Conservation (phyloP, 2,329 filamentous ascomycete genomes). For the Juglanconis juglandina region DNA sequence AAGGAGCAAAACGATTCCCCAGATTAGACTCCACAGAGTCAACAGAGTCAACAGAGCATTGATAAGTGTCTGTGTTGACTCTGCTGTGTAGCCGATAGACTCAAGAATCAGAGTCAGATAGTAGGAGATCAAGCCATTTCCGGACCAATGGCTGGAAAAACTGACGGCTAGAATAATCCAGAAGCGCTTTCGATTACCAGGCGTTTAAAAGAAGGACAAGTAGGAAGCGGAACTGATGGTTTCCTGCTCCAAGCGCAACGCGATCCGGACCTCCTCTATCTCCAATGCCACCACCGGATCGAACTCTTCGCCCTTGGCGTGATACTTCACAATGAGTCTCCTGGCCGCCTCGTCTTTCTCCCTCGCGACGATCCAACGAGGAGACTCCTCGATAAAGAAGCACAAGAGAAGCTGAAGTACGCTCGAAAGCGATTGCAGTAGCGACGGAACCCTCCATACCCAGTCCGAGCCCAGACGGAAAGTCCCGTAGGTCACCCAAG, state of each 20-base stretch:
- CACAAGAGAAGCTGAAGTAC: conserved; percentile 45
- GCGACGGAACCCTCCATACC: conserved; percentile 56
- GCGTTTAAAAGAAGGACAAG: not conserved
- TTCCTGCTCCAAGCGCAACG: conserved; percentile 1
- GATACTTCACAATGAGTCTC: conserved; percentile 44
- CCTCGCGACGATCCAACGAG: conserved; percentile 52
- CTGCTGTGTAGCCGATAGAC: conserved; percentile 1
- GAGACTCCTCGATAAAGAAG: conserved; percentile 57
- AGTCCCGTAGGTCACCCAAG: conserved; percentile 43
- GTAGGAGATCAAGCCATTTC: conserved; percentile 8
- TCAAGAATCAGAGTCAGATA: conserved; percentile 6
- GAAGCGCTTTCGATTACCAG: conserved; percentile 3
- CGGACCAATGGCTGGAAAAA: not conserved
- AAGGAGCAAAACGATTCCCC: not conserved
- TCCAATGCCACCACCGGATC: not conserved
- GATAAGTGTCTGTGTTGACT: conserved; percentile 23
- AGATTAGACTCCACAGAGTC: conserved; percentile 23
- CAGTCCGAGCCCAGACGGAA: conserved; percentile 48
- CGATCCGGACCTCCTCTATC: not conserved
- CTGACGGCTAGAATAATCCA: not conserved
- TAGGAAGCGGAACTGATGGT: not conserved
- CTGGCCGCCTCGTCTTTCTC: conserved; percentile 54
- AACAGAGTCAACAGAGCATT: conserved; percentile 29
- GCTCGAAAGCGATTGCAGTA: conserved; percentile 56
- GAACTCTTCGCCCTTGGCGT: conserved; percentile 32